phyloP scores from a whole-genome alignment of 2,329 filamentous ascomycete species.

The Alternaria conjuncta region DNA sequence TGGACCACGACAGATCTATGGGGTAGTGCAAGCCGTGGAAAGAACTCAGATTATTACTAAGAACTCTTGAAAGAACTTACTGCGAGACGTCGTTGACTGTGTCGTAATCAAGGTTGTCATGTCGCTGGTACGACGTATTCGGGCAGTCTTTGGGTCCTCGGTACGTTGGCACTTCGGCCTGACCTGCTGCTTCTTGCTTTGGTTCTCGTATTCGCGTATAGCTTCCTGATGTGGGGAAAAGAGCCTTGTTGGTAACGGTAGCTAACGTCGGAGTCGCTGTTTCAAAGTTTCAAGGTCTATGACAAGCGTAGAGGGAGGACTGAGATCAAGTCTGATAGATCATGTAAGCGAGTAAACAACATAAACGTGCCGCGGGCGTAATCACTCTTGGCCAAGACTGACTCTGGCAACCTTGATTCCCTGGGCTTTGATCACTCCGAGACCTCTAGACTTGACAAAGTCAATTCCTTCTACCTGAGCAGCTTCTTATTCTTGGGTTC shows the following conservation, averaged over 20 bases:
- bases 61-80: not conserved
- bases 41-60: not conserved
- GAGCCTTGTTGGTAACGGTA: not conserved
- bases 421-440: not conserved
- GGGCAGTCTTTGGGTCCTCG: not conserved
- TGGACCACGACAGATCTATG: not conserved
- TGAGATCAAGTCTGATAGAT: not conserved
- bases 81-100: not conserved
- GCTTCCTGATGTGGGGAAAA: not conserved
- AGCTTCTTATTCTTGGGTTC: not conserved
- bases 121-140: not conserved
- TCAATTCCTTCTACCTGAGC: not conserved
- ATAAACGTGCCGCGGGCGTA: not conserved
- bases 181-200: too few species aligned
- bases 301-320: not conserved
- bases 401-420: not conserved
- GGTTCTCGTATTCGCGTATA: not conserved
- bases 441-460: not conserved
- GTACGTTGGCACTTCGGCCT: not conserved
- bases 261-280: not conserved
- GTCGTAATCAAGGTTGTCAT: not conserved
- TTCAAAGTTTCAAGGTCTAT: not conserved
- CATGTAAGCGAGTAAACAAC: not conserved
- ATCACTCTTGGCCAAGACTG: not conserved
- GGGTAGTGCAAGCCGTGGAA: not conserved